A percentile compares a stretch with the other conserved stretches of the same genome.
Conservation (phyloP, 129 eudicot genomes). For the Escallonia rubra region DNA sequence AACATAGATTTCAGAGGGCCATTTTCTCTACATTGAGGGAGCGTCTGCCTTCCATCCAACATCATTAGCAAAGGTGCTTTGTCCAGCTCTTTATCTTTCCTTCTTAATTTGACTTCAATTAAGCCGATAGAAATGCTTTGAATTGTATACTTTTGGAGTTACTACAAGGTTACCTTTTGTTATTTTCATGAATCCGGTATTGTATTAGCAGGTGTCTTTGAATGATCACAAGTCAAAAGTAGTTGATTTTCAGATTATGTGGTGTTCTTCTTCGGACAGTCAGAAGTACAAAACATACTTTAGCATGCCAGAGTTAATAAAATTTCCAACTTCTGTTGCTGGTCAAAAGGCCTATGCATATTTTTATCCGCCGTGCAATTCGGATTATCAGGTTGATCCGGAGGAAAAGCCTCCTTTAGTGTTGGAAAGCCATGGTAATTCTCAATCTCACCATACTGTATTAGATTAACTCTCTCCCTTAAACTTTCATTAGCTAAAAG, state of each 20-base stretch:
- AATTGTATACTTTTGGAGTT: not conserved
- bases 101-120: not conserved
- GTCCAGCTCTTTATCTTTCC: not conserved
- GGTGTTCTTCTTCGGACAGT: conserved; percentile 46
- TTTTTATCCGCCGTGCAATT: conserved; percentile 53
- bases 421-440: conserved; percentile 48
- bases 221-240: conserved; percentile 30
- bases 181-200: not conserved
- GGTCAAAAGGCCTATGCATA: conserved; percentile 52
- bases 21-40: conserved; percentile 55
- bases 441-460: not conserved
- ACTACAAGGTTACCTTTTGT: not conserved
- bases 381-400: conserved; percentile 22
- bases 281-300: conserved; percentile 33
- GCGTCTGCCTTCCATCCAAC: conserved; percentile 46
- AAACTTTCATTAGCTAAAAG: not conserved
- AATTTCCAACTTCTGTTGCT: conserved; percentile 42
- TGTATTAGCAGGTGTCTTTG: conserved; percentile 33
- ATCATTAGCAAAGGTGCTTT: conserved; percentile 50
- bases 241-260: conserved; percentile 33
- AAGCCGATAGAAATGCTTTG: not conserved
- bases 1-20: conserved; percentile 23
- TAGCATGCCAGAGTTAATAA: conserved; percentile 47
- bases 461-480: not conserved
- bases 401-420: conserved; percentile 51